Conservation (phyloP, 805 yeast genomes). For the Pichia eremophila region DNA sequence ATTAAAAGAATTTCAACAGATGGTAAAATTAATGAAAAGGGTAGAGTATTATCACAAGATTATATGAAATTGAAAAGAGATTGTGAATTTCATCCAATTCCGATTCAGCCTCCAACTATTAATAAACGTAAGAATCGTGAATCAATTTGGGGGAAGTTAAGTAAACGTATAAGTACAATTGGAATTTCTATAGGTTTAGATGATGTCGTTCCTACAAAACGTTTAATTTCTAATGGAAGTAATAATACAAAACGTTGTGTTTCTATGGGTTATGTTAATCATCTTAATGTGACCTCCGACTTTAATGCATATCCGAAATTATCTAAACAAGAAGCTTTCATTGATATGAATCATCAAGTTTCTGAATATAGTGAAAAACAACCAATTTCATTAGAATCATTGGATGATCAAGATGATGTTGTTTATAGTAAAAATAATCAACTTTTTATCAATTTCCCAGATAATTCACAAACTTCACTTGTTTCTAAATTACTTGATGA, state of each 20-base stretch:
- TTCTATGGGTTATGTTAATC: neutral
- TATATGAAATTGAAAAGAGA: neutral
- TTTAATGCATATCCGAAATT: neutral
- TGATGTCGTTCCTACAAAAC: neutral
- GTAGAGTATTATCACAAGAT: neutral
- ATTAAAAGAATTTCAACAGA: neutral
- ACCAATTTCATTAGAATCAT: neutral
- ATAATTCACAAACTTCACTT: conserved; percentile 1
- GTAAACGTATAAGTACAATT: conserved; percentile 4
- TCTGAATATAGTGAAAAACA: neutral
- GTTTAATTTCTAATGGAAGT: no score
- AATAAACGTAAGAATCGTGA: neutral
- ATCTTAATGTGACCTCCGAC: neutral
- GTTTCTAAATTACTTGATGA: conserved; percentile 1
- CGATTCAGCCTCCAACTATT: neutral
- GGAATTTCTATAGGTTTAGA: neutral
- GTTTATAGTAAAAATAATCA: neutral
- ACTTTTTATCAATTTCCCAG: neutral
- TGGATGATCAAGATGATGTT: neutral
- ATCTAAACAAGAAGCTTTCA: neutral
- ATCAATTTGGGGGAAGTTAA: neutral
- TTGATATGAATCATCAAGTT: neutral
- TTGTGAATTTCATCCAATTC: neutral
- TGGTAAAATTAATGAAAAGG: neutral
- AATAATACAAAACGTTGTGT: neutral